Base-by-base conservation (phyloP, 345 rosid species). In the Excoecaria cochinchinensis region DNA sequence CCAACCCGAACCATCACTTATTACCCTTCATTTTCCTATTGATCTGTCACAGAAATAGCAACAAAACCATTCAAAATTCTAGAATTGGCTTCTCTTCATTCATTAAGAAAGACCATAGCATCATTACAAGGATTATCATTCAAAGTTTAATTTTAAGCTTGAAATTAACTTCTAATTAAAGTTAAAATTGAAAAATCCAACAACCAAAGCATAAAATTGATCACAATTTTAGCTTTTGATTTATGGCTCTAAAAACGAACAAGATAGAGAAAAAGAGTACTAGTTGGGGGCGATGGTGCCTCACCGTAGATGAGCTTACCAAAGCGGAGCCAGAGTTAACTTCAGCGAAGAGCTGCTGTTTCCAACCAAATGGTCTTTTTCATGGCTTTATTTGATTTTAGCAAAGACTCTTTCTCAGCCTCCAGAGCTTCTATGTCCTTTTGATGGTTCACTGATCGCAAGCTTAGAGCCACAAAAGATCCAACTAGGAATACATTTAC, bases 311-410 rank as follows among this genome's bases (percentile, higher is more conserved):
- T 90, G 64, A 89, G 77, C 67, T 87, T 83, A 95, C 84, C 67
- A 86, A 77, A 5, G 90, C 78, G 7, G 94, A 71, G 21, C 61
- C 74, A 5, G 89, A 76, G 4, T 87, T 74, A 15, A 95, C 93
- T 80, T 92, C 99, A 8, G 92, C 89, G 78, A 46, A 91, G 76
- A 95, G 97, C 73, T 89, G 91, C 8, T 95, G 98, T 77, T 91
- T 95, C 98, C 94, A 90, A 90, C 99, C 97, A 95, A 82, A 91
- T 75, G 46, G 83, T 42, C 74, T 82, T 87, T 80, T 86, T 92
- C 84, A 87, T 72, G 69, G 72, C 84, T 72, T 89, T 91, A 77
- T 95, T 92, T 48, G 90, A 76, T 39, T 87, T 83, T 38, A 67
- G 44, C 3, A 92, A 82, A 1, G 91, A 86, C 4, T 85, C 88